Evolutionary conservation across 345 rosid genomes (phyloP).

Genomic region (Salix koriyanagi): DNA sequence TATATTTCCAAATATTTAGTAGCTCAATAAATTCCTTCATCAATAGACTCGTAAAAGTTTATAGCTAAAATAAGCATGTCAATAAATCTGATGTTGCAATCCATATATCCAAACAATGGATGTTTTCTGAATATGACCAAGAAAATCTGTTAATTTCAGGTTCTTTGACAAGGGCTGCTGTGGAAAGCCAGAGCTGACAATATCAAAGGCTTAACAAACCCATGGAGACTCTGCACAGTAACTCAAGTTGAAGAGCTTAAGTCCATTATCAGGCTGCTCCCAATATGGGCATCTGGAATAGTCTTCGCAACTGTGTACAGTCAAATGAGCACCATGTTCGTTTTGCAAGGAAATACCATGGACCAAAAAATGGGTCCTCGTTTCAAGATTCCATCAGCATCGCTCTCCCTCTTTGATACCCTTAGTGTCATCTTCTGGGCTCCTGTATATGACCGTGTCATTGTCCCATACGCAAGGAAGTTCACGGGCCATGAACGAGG

Average conservation of each 20-base stretch:
- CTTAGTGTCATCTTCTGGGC: conserved; percentile 89
- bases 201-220: conserved; percentile 40
- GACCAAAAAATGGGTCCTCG: conserved; percentile 78
- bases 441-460: conserved; percentile 65
- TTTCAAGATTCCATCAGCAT: conserved; percentile 85
- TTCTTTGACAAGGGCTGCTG: conserved; percentile 96
- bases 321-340: conserved; percentile 93
- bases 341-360: conserved; percentile 86
- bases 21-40: not conserved
- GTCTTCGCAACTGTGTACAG: conserved; percentile 73
- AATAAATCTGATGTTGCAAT: not conserved
- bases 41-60: not conserved
- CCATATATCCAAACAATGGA: not conserved
- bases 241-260: conserved; percentile 95
- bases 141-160: conserved; percentile 27
- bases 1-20: not conserved
- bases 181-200: conserved; percentile 50
- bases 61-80: not conserved
- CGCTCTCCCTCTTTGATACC: conserved; percentile 79
- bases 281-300: conserved; percentile 89
- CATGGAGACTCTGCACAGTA: conserved; percentile 84
- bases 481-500: conserved; percentile 74
- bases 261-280: conserved; percentile 67
- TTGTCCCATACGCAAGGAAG: conserved; percentile 59
- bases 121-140: not conserved